Evolutionary conservation across 371 early-diverging fungal species (phyloP).

Genomic region (Mucor lusitanicus): DNA sequence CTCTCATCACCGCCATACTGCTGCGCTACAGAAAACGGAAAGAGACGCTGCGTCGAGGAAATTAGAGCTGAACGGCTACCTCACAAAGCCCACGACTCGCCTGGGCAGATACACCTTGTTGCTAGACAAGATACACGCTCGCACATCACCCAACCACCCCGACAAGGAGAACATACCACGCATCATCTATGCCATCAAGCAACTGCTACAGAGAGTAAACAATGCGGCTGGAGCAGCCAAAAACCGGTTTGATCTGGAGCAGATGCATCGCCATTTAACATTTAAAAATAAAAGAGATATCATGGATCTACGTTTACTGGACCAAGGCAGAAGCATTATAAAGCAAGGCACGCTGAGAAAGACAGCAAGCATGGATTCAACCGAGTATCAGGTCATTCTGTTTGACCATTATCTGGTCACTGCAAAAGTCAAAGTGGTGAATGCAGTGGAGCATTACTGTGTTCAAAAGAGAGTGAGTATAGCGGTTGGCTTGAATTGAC

Average conservation of each 20-base stretch:
- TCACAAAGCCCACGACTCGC: slow-evolving; percentile 46
- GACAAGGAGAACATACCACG: slow-evolving; percentile 53
- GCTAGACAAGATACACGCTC: slow-evolving; percentile 14
- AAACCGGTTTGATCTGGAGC: slow-evolving; percentile 68
- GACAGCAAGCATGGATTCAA: slow-evolving; percentile 56
- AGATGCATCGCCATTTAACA: slow-evolving; percentile 28
- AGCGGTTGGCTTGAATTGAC: too few relatives aligned
- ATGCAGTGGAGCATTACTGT: slow-evolving; percentile 30
- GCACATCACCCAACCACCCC: slow-evolving; percentile 9
- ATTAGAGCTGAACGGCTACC: slow-evolving; percentile 70
- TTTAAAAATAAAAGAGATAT: slow-evolving; percentile 25
- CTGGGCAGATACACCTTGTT: slow-evolving; percentile 22
- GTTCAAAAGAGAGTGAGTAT: slow-evolving; percentile 35
- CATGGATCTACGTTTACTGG: slow-evolving; percentile 30
- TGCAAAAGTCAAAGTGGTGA: slow-evolving; percentile 36
- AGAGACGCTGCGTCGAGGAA: slow-evolving; percentile 71
- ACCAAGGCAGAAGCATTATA: slow-evolving; percentile 29
- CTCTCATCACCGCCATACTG: neutral
- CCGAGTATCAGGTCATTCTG: slow-evolving; percentile 57
- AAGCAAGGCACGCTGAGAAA: slow-evolving; percentile 48
- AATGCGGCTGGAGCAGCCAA: slow-evolving; percentile 83
- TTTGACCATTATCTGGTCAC: slow-evolving; percentile 49
- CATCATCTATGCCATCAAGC: slow-evolving; percentile 67
- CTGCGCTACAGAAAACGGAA: slow-evolving; percentile 56
- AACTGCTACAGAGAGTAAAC: slow-evolving; percentile 77